These are phyloP conservation scores for Penicillium expansum DNA, from an alignment of 2,329 filamentous ascomycete genomes.

Conservation along the genomic window DNA sequence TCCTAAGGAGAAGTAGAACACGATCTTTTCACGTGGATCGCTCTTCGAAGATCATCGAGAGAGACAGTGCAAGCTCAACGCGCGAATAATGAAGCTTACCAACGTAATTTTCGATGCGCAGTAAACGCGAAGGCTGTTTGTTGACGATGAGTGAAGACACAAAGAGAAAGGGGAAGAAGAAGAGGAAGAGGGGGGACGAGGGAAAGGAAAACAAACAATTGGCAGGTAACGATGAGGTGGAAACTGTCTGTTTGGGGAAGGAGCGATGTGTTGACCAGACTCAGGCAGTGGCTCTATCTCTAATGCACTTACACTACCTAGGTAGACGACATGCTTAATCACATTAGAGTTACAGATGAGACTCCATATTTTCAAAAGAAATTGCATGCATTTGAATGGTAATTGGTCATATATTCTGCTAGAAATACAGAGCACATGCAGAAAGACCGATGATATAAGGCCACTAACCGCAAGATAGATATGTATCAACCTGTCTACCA, in stretches of 20 bases:
- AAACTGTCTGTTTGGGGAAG: neutral
- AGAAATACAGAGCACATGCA: conserved; percentile 6
- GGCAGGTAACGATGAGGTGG: neutral
- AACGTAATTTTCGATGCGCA: neutral
- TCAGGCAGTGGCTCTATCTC: neutral
- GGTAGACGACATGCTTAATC: neutral
- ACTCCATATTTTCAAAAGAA: neutral
- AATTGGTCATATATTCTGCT: conserved; percentile 3
- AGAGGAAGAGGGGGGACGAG: neutral
- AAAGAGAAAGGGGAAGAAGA: neutral
- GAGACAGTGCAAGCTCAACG: neutral
- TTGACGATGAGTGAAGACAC: neutral
- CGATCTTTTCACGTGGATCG: neutral
- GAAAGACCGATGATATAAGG: neutral
- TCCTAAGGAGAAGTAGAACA: neutral
- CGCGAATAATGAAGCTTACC: neutral
- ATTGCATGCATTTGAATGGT: conserved; percentile 7
- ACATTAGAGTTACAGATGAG: neutral
- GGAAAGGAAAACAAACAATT: neutral
- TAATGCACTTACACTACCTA: neutral
- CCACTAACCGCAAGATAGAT: neutral
- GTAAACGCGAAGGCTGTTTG: neutral
- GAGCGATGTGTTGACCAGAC: neutral
- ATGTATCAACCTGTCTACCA: neutral
- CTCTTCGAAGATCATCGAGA: neutral